phyloP scores from a whole-genome alignment of 192 early-diverging fungal genomes.

The Phlyctochytrium planicorne region DNA sequence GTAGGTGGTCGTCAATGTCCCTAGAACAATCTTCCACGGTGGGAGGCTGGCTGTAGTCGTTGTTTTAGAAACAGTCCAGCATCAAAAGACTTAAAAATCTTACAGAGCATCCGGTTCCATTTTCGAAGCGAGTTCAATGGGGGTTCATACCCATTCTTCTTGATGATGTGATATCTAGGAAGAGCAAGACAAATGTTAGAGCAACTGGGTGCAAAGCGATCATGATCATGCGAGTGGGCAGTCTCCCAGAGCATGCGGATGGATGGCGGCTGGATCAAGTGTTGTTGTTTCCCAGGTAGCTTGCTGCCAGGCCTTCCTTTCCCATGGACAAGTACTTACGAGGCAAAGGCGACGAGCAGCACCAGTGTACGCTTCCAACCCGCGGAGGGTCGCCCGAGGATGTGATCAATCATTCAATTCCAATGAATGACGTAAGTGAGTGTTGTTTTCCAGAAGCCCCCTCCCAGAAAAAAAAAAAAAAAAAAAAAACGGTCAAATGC shows the following conservation, averaged over 20 bases:
- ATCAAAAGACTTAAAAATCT: conserved; percentile 12
- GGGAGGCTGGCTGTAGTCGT: conserved; percentile 40
- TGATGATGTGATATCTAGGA: conserved; percentile 6
- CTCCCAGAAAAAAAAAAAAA: too few relatives aligned
- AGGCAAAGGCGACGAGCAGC: conserved; percentile 52
- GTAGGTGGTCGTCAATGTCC: conserved; percentile 65
- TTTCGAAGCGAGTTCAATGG: conserved; percentile 17
- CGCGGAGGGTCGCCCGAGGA: conserved; percentile 85
- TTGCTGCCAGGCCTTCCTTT: background rate
- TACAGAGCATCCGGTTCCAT: conserved; percentile 20
- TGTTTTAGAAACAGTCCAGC: background rate
- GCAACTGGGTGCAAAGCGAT: too few relatives aligned
- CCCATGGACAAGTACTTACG: conserved; percentile 28
- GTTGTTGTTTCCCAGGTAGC: too few relatives aligned
- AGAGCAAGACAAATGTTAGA: too few relatives aligned
- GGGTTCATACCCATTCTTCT: conserved; percentile 22
- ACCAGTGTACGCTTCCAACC: conserved; percentile 81
- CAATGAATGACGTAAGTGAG: too few relatives aligned
- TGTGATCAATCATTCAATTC: conserved; percentile 97
- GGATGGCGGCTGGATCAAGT: too few relatives aligned
- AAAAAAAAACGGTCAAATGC: too few relatives aligned
- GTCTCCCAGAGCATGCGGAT: too few relatives aligned
- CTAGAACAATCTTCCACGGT: conserved; percentile 75
- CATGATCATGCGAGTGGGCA: too few relatives aligned
- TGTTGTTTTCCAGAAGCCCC: too few relatives aligned